These are phyloP conservation scores for Cryptomeria japonica DNA, from an alignment of 75 land plant species.

Conservation along the genomic window DNA sequence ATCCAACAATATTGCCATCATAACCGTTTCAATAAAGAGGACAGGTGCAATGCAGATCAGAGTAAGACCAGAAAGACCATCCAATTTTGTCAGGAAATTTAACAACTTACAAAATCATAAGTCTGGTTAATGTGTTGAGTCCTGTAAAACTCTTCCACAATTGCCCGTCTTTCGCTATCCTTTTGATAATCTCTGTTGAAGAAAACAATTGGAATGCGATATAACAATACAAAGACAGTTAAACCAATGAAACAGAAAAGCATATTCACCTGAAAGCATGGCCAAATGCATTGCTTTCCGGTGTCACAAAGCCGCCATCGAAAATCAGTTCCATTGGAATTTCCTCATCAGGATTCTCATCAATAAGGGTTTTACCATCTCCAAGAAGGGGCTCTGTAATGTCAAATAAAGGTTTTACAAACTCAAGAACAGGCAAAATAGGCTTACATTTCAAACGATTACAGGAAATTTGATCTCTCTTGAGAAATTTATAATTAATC, in stretches of 20 bases:
- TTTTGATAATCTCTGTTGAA: slow-evolving; percentile 55
- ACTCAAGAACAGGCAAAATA: background rate
- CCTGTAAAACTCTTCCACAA: slow-evolving; percentile 68
- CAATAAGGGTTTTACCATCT: background rate
- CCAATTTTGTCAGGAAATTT: background rate
- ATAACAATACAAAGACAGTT: background rate
- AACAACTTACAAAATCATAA: slow-evolving; percentile 48
- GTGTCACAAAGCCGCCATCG: slow-evolving; percentile 62
- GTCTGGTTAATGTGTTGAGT: slow-evolving; percentile 67
- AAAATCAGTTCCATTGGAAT: slow-evolving; percentile 20
- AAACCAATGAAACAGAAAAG: background rate
- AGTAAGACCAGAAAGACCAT: too few species aligned
- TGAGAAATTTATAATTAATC: too few species aligned
- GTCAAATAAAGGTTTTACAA: background rate
- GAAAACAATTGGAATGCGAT: background rate
- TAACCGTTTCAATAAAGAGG: background rate
- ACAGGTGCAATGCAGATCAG: background rate
- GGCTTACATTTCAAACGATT: background rate
- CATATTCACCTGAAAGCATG: slow-evolving; percentile 50
- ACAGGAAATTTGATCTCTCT: too few species aligned
- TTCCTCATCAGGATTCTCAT: background rate
- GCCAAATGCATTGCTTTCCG: slow-evolving; percentile 61
- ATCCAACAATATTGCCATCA: slow-evolving; percentile 1
- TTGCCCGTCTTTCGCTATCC: slow-evolving; percentile 42
- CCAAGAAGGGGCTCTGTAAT: background rate